Percentiles rank a stretch among this genome's conserved stretches.
Evolutionary conservation across 345 rosid species (phyloP).

Genomic region (Sonneratia caseolaris): DNA sequence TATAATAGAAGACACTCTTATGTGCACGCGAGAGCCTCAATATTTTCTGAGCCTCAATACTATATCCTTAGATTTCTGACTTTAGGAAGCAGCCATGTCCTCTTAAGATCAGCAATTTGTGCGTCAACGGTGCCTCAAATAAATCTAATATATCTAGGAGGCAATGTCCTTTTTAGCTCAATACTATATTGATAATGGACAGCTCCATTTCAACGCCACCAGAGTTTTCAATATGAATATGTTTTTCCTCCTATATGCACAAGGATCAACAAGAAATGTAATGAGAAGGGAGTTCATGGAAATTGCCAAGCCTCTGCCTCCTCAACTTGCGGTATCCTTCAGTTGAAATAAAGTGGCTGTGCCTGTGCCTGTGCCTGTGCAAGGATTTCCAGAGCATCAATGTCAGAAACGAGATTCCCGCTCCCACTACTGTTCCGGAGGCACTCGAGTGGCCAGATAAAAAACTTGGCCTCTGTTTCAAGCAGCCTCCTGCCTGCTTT

Average conservation of each 20-base stretch:
- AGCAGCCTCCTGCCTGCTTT: constrained; percentile 87
- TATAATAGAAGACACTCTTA: neutral
- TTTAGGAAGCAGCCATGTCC: neutral
- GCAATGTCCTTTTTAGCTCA: neutral
- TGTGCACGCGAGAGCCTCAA: neutral
- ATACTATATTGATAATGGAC: neutral
- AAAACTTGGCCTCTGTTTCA: constrained; percentile 60
- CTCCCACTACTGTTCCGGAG: constrained; percentile 41
- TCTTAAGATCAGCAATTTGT: neutral
- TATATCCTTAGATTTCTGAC: neutral
- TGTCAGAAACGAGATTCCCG: constrained; percentile 30
- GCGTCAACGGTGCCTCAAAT: neutral
- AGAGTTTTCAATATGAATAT: neutral
- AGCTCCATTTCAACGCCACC: constrained; percentile 1
- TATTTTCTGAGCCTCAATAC: neutral
- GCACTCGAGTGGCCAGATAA: constrained; percentile 44
- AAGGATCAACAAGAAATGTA: neutral
- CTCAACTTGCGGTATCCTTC: neutral
- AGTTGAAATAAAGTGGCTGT: neutral
- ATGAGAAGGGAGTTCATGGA: neutral
- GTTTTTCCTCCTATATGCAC: neutral
- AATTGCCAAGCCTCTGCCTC: neutral
- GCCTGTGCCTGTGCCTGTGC: neutral
- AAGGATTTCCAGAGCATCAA: neutral
- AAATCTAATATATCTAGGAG: neutral